Conservation (phyloP, 2,329 filamentous ascomycete genomes). For the Ceratocystis destructans region DNA sequence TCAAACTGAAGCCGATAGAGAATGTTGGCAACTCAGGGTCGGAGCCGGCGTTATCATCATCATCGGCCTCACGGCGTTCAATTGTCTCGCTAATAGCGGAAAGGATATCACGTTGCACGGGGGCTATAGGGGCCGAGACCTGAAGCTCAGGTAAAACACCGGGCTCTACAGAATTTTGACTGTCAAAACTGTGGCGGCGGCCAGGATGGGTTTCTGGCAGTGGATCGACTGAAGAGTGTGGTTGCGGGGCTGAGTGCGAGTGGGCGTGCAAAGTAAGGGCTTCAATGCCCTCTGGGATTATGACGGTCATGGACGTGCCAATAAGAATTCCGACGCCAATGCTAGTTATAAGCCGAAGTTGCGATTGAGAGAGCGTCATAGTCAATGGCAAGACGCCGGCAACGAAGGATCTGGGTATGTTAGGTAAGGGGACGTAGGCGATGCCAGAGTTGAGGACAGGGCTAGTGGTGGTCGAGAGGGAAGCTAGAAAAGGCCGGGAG, state of each 20-base stretch:
- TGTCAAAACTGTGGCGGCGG: not conserved
- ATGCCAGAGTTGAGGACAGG: conserved; percentile 11
- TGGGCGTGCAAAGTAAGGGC: conserved; percentile 44
- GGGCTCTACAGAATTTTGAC: not conserved
- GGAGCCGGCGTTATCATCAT: conserved; percentile 26
- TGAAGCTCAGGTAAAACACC: conserved; percentile 1
- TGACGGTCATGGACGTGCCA: conserved; percentile 88
- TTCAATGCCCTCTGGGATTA: conserved; percentile 92
- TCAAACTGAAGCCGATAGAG: conserved; percentile 75
- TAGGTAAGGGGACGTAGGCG: conserved; percentile 20
- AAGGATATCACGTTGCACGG: conserved; percentile 14
- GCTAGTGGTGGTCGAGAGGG: conserved; percentile 18
- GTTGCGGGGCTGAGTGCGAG: conserved; percentile 25
- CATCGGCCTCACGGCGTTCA: conserved; percentile 17
- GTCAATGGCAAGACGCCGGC: conserved; percentile 83
- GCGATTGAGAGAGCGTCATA: conserved; percentile 72
- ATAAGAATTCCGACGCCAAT: conserved; percentile 89
- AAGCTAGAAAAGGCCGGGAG: conserved; percentile 13
- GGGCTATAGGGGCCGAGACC: not conserved
- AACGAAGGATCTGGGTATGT: conserved; percentile 62
- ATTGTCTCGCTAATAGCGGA: conserved; percentile 18
- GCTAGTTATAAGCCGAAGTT: conserved; percentile 78
- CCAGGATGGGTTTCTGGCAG: not conserved
- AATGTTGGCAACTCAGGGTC: conserved; percentile 43
- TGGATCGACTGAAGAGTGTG: not conserved